A percentile compares a stretch with the other conserved stretches of the same genome.
These are phyloP conservation scores for Heracleum sosnowskyi DNA, from an alignment of 129 eudicot genomes.

Conservation along the genomic window DNA sequence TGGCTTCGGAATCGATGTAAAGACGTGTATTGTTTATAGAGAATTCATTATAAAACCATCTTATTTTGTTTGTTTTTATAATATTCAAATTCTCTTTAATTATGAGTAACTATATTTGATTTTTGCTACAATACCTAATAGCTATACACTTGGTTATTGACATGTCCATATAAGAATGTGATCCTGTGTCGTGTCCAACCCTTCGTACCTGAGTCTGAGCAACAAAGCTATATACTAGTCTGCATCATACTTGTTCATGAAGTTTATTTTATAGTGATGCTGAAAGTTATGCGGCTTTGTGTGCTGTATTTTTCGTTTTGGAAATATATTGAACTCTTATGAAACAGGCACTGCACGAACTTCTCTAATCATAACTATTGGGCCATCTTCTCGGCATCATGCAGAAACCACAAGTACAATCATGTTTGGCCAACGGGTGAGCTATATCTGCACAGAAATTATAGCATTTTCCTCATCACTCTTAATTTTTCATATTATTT, in stretches of 20 bases:
- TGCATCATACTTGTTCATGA: neutral
- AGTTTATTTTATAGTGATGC: neutral
- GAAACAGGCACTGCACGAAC: constrained; percentile 87
- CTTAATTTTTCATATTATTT: neutral
- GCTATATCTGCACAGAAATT: constrained; percentile 13
- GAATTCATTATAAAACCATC: neutral
- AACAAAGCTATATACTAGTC: neutral
- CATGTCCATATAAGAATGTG: neutral
- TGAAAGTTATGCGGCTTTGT: neutral
- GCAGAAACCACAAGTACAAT: constrained; percentile 90
- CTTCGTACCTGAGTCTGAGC: neutral
- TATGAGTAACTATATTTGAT: neutral
- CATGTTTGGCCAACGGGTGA: constrained; percentile 95
- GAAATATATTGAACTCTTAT: constrained; percentile 19
- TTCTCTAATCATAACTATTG: constrained; percentile 80
- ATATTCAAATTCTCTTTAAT: neutral
- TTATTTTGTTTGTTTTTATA: neutral
- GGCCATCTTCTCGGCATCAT: constrained; percentile 85
- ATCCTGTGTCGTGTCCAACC: neutral
- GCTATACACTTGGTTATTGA: neutral
- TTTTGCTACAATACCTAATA: neutral
- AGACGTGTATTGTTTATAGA: neutral
- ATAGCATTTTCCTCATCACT: neutral
- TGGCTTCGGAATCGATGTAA: neutral
- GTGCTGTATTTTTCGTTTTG: constrained; percentile 14